These are phyloP conservation scores for Ensete glaucum DNA, from an alignment of 176 grass and related monocot species.

Conservation along the genomic window DNA sequence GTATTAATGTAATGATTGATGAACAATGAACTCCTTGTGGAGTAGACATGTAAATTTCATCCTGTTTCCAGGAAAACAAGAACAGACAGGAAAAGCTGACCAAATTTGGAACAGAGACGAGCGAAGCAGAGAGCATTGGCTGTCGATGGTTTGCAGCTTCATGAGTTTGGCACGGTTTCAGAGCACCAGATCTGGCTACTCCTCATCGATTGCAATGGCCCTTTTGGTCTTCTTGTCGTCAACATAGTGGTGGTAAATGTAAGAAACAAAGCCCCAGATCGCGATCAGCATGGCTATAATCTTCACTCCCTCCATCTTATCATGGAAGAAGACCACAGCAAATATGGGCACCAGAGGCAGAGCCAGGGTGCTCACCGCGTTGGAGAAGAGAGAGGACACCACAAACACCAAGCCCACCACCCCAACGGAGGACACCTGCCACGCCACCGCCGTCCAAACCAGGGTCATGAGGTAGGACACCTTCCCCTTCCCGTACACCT, in stretches of 20 bases:
- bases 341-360: conserved; percentile 49
- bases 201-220: background rate
- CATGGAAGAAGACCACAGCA: conserved; percentile 61
- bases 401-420: conserved; percentile 46
- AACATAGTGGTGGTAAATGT: conserved; percentile 70
- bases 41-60: no score
- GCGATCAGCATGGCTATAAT: conserved; percentile 54
- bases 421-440: conserved; percentile 58
- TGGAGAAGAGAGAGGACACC: conserved; percentile 83
- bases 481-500: conserved; percentile 36
- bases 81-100: no score
- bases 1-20: no score
- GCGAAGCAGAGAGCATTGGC: no score
- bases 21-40: no score
- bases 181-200: background rate
- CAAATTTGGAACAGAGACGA: no score
- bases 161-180: background rate
- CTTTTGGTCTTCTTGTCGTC: conserved; percentile 36
- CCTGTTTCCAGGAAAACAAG: no score
- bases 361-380: conserved; percentile 59
- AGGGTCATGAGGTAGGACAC: conserved; percentile 62
- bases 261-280: conserved; percentile 66
- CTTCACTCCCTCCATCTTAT: conserved; percentile 61
- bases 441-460: conserved; percentile 41
- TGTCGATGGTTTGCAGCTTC: no score